Evolutionary conservation across 768 basidiomycete species (phyloP), one percentile per base, ranked within the genome.

Genomic region (Naganishia onofrii): DNA sequence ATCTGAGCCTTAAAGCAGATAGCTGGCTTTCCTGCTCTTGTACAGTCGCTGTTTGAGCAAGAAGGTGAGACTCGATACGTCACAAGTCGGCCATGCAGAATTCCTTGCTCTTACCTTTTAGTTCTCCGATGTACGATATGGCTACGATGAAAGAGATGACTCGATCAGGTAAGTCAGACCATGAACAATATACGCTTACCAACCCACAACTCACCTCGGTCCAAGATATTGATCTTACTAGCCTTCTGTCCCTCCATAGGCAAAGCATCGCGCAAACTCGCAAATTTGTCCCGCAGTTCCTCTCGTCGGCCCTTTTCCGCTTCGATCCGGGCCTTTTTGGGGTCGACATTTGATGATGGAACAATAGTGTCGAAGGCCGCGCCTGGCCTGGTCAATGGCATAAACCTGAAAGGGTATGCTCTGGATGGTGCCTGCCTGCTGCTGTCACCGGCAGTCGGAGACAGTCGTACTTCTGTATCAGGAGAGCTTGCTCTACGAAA

Each of bases 231-330:
- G 66, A 92, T 90, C 83, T 95, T 95, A 86, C 89, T 91, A 12
- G 90, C 88, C 85, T 93, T 91, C 85, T 93, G 91, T 84, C 92
- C 93, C 56, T 89, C 90, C 70, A 88, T 85, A 32, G 93, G 93
- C 75, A 95, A 88, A 68, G 88, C 89, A 76, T 92, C 90, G 86
- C 92, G 92, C 83, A 95, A 88, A 70, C 89, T 87, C 75, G 88
- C 87, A 82, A 94, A 95, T 71, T 91, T 92, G 69, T 95, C 92
- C 68, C 93, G 85, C 79, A 95, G 90, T 82, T 95, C 93, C 76
- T 94, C 92, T 46, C 93, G 87, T 74, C 93, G 86, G 74, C 92
- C 85, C 84, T 94, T 90, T 54, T 71, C 70, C 21, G 70, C 66
- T 23, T 67, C 70, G 13, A 71, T 58, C n/a, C 70, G 51, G 28